Base-by-base conservation (phyloP, 306 rosid species). In the Casuarina glauca region DNA sequence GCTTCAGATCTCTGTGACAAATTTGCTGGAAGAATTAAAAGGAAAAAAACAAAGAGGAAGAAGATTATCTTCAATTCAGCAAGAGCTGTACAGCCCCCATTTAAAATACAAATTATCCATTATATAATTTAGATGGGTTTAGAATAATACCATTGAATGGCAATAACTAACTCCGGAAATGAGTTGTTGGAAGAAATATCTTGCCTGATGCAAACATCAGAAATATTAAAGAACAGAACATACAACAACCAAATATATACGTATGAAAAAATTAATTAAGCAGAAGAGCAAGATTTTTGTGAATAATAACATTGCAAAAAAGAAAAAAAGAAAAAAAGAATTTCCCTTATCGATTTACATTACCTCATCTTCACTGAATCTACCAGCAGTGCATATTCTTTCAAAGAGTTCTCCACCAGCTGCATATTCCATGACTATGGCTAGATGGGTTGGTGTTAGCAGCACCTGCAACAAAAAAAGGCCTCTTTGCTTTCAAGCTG, bases 311-410 rank as follows among this genome's bases (percentile, higher is more conserved):
- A 26, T 26, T 26, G 32, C 32, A 26, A 26, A 26, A 26, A 26
- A 26, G 32, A 26, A 26, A 26, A 26, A 26, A 26, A 20, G 26
- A 26, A 26, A 26, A 26, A 26, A 26, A 26, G 1, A 26, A 26
- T 76, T 57, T 70, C 58, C 36, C 11, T 52, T 38, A 49, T 74
- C 9, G 50, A 54, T 1, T 76, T 53, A 60, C 57, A 32, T 58
- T 80, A 95, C 99, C 98, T 96, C 99, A 58, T 96, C 99, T 79
- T 96, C 99, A 69, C 91, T 87, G 86, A 96, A 96, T 90, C 97
- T 91, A 68, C 99, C 99, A 6, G 99, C 99, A 78, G 82, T 90
- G 82, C 98, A 91, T 81, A 96, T 96, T 83, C 94, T 93, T 82
- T 88, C 98, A 73, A 93, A 96, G 70, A 96, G 89, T 81, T 96